Evolutionary conservation across 2,329 filamentous ascomycete genomes (phyloP).

Genomic region (Nannizzia gypsea): DNA sequence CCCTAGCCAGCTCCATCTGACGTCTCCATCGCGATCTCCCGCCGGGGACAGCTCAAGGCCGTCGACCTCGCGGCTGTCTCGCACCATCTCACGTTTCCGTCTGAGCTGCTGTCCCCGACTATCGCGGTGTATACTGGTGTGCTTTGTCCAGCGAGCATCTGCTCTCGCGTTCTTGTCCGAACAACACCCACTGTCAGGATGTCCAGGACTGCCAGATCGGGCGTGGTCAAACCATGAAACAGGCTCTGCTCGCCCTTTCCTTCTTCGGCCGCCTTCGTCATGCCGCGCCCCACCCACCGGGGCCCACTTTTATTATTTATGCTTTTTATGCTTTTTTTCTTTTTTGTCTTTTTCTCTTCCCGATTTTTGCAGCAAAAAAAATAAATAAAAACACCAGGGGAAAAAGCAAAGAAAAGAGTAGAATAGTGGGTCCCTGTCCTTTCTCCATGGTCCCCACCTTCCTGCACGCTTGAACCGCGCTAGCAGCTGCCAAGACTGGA

Average conservation of each 20-base stretch:
- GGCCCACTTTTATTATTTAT: slow-evolving; percentile 1
- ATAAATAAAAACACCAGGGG: not conserved
- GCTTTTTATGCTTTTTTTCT: not conserved
- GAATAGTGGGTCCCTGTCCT: not conserved
- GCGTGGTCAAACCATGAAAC: not conserved
- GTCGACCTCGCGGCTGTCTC: too few species aligned
- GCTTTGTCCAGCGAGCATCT: too few species aligned
- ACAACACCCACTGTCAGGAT: not conserved
- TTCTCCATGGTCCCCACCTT: not conserved
- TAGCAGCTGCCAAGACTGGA: slow-evolving; percentile 1
- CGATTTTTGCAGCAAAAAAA: not conserved
- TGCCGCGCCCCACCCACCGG: slow-evolving; percentile 2
- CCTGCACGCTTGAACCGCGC: slow-evolving; percentile 3
- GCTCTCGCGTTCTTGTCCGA: not conserved
- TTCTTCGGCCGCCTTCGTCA: not conserved
- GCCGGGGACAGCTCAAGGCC: too few species aligned
- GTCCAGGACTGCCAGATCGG: not conserved
- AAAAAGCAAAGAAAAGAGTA: not conserved
- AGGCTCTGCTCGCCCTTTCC: not conserved
- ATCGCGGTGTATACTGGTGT: too few species aligned
- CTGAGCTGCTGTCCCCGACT: too few species aligned
- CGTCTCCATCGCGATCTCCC: not conserved
- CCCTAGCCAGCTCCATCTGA: not conserved
- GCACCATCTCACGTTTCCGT: too few species aligned
- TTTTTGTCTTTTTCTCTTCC: not conserved